These are phyloP conservation scores for Scytalidium sp. DNA, from an alignment of 2,329 filamentous ascomycete species.

Conservation along the genomic window DNA sequence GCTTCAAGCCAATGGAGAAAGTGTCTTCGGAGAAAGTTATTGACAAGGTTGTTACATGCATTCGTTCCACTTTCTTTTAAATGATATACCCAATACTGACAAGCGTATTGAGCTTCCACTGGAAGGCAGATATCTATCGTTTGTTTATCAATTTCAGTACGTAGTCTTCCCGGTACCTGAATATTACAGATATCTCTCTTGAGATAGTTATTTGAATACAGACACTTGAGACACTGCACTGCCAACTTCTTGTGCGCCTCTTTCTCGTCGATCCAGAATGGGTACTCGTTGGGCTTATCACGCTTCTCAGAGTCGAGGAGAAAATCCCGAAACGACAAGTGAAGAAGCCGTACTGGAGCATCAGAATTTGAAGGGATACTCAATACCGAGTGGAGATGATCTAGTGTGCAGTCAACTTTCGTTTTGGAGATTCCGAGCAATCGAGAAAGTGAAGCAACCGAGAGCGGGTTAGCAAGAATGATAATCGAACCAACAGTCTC, in stretches of 20 bases:
- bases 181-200: conserved; percentile 34
- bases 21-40: conserved; percentile 33
- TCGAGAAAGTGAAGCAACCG: conserved; percentile 19
- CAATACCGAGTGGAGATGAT: conserved; percentile 33
- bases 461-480: conserved; percentile 25
- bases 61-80: conserved; percentile 22
- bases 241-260: conserved; percentile 29
- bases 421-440: conserved; percentile 21
- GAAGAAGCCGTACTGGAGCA: conserved; percentile 26
- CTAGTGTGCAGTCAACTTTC: conserved; percentile 18
- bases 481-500: conserved; percentile 16
- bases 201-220: conserved; percentile 21
- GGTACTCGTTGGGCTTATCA: conserved; percentile 19
- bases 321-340: conserved; percentile 37
- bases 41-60: conserved; percentile 22
- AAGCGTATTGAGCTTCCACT: conserved; percentile 35
- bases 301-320: conserved; percentile 27
- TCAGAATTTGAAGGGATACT: conserved; percentile 21
- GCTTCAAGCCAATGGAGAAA: conserved; percentile 30
- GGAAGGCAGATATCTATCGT: conserved; percentile 22
- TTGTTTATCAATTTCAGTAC: conserved; percentile 18
- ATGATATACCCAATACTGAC: conserved; percentile 37
- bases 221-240: conserved; percentile 28
- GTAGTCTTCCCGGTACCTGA: conserved; percentile 19
- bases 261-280: conserved; percentile 35